Evolutionary conservation across 148 eudicot species (phyloP), one percentile per base, ranked within the genome.

Genomic region (Cornus florida): DNA sequence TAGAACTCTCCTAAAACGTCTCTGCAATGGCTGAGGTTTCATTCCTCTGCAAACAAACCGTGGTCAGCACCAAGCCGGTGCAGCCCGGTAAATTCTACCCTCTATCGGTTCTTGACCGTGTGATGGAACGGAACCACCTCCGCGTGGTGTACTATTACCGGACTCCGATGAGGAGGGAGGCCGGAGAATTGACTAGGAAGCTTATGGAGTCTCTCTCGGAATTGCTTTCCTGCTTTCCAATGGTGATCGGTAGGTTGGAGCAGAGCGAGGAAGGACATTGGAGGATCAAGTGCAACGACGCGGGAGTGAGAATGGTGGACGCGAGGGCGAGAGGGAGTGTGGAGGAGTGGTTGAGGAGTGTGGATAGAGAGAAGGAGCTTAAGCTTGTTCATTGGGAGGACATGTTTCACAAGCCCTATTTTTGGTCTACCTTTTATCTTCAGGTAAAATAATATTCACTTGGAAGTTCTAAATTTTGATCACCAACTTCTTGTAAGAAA

Each of bases 271-370:
- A 80, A 17, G 90, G 88, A 8, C 79, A 85, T 17, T 91, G 95
- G 97, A 84, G 62, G 84, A 72, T 93, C 75, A 91, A 89, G 41
- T 91, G 92, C 73, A 93, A 93, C 67, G 95, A 93, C 78, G 90
- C 93, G 0, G 95, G 97, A 12, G 76, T 88, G 28, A 86, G 97
- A 69, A 66, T 91, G 39, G 80, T 90, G 38, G 92, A 90, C 71
- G 92, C 91, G 0, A 83, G 53, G 70, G 91, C 86, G 38, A 87
- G 82, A 39, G 97, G 97, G 12, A 89, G 89, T 74, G 83, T 92
- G 20, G 88, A 86, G 57, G 87, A 70, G 46, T 93, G 95, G 97
- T 74, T 93, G 41, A 56, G 75, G 62, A 79, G 81, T 78, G 85
- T 85, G 14, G 86, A 84, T 65, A 80, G 82, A 28, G 90, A 87